These are phyloP conservation scores for Dictyostelium discoideum DNA, from an alignment of 78 protist species.

Conservation along the genomic window DNA sequence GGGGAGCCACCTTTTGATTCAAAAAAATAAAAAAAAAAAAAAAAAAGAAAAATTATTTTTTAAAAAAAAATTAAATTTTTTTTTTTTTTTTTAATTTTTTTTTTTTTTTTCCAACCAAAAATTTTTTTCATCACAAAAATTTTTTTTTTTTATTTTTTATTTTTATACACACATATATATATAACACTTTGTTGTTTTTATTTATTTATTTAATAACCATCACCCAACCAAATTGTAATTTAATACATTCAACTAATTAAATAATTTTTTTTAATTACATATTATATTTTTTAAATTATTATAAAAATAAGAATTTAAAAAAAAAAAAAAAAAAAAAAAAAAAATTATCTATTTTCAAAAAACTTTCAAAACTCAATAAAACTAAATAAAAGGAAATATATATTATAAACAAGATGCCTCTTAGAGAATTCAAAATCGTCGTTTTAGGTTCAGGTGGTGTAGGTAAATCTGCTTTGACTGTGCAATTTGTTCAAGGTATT, in stretches of 20 bases:
- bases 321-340: background rate
- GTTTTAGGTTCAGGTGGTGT: slow-evolving; percentile 89
- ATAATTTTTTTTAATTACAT: background rate
- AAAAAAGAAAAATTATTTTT: background rate
- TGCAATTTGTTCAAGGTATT: slow-evolving; percentile 88
- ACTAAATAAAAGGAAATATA: background rate
- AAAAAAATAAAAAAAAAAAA: background rate
- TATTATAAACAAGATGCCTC: slow-evolving; percentile 52
- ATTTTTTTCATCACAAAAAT: background rate
- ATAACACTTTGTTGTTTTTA: background rate
- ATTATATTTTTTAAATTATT: background rate
- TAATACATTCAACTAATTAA: background rate
- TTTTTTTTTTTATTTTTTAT: background rate
- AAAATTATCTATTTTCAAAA: background rate
- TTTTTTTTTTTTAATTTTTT: background rate
- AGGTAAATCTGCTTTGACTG: slow-evolving; percentile 84
- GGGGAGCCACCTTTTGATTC: background rate
- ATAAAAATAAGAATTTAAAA: background rate
- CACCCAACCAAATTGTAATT: background rate
- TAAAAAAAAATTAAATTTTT: background rate
- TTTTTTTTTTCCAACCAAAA: background rate
- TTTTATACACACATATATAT: background rate
- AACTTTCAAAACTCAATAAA: background rate
- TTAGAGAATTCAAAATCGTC: slow-evolving; percentile 83
- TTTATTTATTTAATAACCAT: background rate